Evolutionary conservation across 129 eudicot species (phyloP).

Genomic region (Artemisia argyi): DNA sequence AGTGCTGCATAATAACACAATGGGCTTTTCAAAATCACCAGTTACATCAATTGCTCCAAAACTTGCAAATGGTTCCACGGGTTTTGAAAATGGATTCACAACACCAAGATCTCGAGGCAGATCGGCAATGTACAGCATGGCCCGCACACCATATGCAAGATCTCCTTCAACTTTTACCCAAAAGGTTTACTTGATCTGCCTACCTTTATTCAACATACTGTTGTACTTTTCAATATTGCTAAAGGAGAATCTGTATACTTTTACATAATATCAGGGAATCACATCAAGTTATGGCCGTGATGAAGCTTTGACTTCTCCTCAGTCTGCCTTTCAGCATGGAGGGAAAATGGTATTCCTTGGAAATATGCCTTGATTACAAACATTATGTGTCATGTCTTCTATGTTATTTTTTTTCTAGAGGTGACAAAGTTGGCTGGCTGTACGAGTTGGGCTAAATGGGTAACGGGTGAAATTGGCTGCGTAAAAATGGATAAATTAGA

Average conservation of each 20-base stretch:
- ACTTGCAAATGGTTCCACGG: conserved; percentile 30
- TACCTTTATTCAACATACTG: conserved; percentile 9
- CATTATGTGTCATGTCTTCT: conserved; percentile 4
- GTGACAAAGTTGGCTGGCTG: not conserved
- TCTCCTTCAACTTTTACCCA: conserved; percentile 31
- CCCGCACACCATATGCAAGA: conserved; percentile 77
- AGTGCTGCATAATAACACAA: conserved; percentile 31
- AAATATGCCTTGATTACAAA: not conserved
- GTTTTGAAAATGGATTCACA: conserved; percentile 55
- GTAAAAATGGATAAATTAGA: not conserved
- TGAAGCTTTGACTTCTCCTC: conserved; percentile 41
- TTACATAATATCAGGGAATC: conserved; percentile 35
- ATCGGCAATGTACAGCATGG: conserved; percentile 92
- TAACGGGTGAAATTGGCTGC: not conserved
- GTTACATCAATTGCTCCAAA: conserved; percentile 42
- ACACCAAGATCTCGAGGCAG: conserved; percentile 88
- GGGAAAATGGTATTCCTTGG: conserved; percentile 44
- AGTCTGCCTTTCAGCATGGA: conserved; percentile 36
- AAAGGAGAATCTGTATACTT: conserved; percentile 8
- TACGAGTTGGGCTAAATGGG: not conserved
- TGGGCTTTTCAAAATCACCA: conserved; percentile 40
- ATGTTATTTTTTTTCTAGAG: not conserved
- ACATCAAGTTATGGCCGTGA: conserved; percentile 36
- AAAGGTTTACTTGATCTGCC: conserved; percentile 44
- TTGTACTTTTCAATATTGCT: conserved; percentile 15